phyloP scores from a whole-genome alignment of 306 rosid species.

The Glycyrrhiza uralensis region DNA sequence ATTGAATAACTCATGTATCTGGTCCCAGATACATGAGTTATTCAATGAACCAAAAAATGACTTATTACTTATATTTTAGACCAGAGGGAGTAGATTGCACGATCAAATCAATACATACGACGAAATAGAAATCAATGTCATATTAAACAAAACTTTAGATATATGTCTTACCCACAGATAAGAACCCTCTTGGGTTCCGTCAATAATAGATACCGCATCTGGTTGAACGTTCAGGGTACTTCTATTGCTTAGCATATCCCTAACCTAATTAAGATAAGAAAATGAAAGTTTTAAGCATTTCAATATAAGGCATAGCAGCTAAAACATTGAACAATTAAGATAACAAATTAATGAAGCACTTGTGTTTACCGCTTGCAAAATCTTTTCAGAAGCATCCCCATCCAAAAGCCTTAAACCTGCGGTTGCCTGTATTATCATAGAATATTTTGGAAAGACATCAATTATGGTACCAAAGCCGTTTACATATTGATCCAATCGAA shows the following conservation, averaged over 20 bases:
- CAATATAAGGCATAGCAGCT: background rate
- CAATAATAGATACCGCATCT: conserved; percentile 51
- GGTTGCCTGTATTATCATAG: conserved; percentile 7
- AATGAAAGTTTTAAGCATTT: background rate
- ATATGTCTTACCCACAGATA: conserved; percentile 56
- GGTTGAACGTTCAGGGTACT: conserved; percentile 38
- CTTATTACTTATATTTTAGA: too few species aligned
- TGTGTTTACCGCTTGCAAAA: conserved; percentile 15
- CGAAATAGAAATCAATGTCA: background rate
- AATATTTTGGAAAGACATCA: too few species aligned
- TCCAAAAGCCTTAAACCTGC: conserved; percentile 27
- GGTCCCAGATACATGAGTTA: too few species aligned
- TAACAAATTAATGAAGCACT: background rate
- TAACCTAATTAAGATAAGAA: conserved; percentile 40
- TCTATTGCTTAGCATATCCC: conserved; percentile 50
- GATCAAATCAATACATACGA: background rate
- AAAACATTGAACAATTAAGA: background rate
- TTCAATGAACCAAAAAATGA: too few species aligned
- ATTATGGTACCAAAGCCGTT: background rate
- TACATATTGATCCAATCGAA: background rate
- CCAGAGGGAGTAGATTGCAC: too few species aligned
- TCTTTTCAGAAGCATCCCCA: conserved; percentile 13
- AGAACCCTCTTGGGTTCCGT: conserved; percentile 81
- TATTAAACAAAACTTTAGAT: background rate
- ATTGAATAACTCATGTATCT: too few species aligned